Percentiles rank a stretch among this genome's conserved stretches.
Evolutionary conservation across 73 alveolate species (phyloP).

Genomic region (Paramecium sonneborni): DNA sequence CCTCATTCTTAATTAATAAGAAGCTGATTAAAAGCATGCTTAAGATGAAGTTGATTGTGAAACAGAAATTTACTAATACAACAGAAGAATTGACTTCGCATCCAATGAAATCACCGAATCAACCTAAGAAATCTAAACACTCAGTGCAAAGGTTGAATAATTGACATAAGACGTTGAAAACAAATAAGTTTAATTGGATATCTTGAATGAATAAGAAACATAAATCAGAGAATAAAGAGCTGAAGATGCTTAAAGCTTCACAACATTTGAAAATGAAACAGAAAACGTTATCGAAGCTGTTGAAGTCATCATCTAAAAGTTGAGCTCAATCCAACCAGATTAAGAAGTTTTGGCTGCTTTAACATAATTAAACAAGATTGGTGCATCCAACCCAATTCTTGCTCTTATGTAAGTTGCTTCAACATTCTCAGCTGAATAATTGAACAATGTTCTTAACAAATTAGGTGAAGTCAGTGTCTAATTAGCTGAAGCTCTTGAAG

Average conservation of each 20-base stretch:
- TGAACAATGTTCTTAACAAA: conserved; percentile 53
- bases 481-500: conserved; percentile 42
- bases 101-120: conserved; percentile 62
- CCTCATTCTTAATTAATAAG: conserved; percentile 58
- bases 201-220: conserved; percentile 62
- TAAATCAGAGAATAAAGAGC: conserved; percentile 66
- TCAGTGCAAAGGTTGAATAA: conserved; percentile 51
- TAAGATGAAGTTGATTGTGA: conserved; percentile 60
- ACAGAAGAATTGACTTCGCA: conserved; percentile 58
- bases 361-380: conserved; percentile 55
- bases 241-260: conserved; percentile 55
- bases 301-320: conserved; percentile 62
- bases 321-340: conserved; percentile 49
- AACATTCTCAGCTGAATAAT: conserved; percentile 68
- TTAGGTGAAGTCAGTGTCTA: conserved; percentile 52
- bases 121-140: conserved; percentile 61
- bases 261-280: conserved; percentile 44
- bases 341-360: conserved; percentile 60
- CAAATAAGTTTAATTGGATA: conserved; percentile 45
- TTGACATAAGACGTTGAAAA: conserved; percentile 40
- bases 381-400: conserved; percentile 60
- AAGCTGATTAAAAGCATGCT: conserved; percentile 56
- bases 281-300: conserved; percentile 56
- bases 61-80: conserved; percentile 54
- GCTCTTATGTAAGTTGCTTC: conserved; percentile 69